Conservation (phyloP, 2,329 filamentous ascomycete species). For the Leptographium procerum region DNA sequence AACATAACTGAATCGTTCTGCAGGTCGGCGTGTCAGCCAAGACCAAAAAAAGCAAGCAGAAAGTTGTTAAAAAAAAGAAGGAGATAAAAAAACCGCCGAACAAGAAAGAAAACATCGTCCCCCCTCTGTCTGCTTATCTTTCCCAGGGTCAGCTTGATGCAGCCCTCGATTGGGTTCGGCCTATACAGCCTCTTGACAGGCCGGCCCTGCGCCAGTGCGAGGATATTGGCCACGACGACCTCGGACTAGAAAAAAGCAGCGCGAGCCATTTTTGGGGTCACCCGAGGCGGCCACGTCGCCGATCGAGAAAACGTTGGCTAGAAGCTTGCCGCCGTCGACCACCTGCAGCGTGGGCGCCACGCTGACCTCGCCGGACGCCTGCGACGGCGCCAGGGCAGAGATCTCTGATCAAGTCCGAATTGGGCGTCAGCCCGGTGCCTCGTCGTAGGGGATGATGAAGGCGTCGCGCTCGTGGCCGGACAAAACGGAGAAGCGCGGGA, state of each 20-base stretch:
- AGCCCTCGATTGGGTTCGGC: conserved; percentile 2
- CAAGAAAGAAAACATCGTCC: no score
- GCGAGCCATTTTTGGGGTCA: conserved; percentile 39
- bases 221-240: conserved; percentile 42
- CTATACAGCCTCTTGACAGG: background rate
- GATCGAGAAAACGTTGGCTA: conserved; percentile 47
- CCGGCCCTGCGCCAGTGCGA: background rate
- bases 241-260: conserved; percentile 42
- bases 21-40: background rate
- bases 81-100: background rate
- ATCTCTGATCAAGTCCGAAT: conserved; percentile 34
- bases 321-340: conserved; percentile 22
- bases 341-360: conserved; percentile 49
- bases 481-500: conserved; percentile 47
- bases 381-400: conserved; percentile 34
- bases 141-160: conserved; percentile 9
- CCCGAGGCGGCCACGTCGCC: conserved; percentile 50
- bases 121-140: background rate
- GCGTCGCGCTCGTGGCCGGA: conserved; percentile 45
- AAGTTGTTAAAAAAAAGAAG: no score
- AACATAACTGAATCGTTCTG: conserved; percentile 8
- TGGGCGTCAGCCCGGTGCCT: conserved; percentile 48
- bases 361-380: conserved; percentile 33
- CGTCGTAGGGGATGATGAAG: conserved; percentile 46
- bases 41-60: no score